Conservation (phyloP, 768 basidiomycete species). For the Lyophyllum semitale region DNA sequence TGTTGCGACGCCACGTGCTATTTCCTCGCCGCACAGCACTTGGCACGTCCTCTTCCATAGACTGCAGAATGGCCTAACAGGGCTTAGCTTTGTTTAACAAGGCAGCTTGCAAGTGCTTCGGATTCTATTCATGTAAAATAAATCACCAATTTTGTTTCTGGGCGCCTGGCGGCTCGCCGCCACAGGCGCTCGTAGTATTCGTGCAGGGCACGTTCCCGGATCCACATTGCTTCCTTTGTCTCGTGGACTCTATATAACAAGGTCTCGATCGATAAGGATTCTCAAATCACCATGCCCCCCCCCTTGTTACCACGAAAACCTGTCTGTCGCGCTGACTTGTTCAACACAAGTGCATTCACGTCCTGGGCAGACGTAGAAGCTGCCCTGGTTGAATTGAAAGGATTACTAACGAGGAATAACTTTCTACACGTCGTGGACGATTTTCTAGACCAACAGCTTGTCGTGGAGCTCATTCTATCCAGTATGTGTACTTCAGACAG, state of each 20-base stretch:
- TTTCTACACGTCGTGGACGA: conserved; percentile 19
- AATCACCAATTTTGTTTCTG: not conserved
- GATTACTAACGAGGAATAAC: conserved; percentile 23
- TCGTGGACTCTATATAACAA: not conserved
- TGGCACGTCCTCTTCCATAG: not conserved
- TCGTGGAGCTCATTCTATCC: conserved; percentile 26
- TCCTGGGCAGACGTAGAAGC: conserved; percentile 18
- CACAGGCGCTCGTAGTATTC: not conserved
- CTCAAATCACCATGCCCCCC: conserved; percentile 20
- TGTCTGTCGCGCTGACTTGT: conserved; percentile 20
- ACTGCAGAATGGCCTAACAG: not conserved
- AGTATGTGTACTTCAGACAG: conserved; percentile 17
- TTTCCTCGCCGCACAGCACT: not conserved
- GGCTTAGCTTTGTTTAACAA: too few relatives aligned
- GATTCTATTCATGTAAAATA: too few relatives aligned
- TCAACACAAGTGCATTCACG: conserved; percentile 15
- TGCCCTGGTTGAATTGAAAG: conserved; percentile 21
- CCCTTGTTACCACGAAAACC: conserved; percentile 19
- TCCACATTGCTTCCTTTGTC: conserved; percentile 1
- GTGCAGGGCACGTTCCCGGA: not conserved
- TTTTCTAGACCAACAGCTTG: conserved; percentile 21
- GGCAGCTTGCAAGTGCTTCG: too few relatives aligned
- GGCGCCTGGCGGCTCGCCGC: not conserved
- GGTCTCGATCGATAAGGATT: not conserved
- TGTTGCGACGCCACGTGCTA: conserved; percentile 12